phyloP scores from a whole-genome alignment of 1,284 basidiomycete species.

The Papiliotrema nemorosa region DNA sequence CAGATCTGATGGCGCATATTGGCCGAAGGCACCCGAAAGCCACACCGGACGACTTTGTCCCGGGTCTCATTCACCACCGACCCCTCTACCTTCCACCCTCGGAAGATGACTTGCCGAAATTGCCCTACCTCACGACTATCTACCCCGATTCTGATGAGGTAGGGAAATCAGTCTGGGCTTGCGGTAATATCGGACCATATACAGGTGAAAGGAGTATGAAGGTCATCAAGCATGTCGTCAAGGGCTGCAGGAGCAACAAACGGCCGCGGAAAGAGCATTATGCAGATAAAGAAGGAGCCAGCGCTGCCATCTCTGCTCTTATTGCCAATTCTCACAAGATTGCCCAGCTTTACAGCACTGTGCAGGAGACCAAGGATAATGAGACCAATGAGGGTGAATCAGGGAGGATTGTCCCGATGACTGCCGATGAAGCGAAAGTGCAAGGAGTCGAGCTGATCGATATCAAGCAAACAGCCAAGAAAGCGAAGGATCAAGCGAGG shows the following conservation, averaged over 20 bases:
- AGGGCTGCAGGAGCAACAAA: conserved; percentile 13
- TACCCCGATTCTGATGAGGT: neutral
- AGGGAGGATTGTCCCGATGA: neutral
- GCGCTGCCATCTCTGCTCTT: conserved; percentile 21
- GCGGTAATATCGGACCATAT: conserved; percentile 3
- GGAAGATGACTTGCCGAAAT: conserved; percentile 13
- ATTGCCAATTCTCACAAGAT: conserved; percentile 20
- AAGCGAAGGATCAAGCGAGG: conserved; percentile 1
- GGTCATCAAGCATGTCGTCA: conserved; percentile 4
- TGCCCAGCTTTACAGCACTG: neutral
- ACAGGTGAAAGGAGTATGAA: conserved; percentile 2
- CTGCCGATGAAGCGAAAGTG: neutral
- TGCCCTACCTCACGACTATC: neutral
- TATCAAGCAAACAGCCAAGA: neutral
- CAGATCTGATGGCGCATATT: conserved; percentile 31
- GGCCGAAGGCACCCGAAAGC: conserved; percentile 21
- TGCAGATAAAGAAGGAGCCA: conserved; percentile 19
- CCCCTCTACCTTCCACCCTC: conserved; percentile 9
- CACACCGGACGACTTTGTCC: conserved; percentile 38
- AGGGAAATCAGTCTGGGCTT: neutral
- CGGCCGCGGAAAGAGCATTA: conserved; percentile 17
- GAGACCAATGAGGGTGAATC: neutral
- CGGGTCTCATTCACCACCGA: conserved; percentile 30
- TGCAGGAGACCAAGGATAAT: neutral
- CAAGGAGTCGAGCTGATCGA: conserved; percentile 2